phyloP scores from a whole-genome alignment of 805 yeast genomes.

The Candida incommunis region DNA sequence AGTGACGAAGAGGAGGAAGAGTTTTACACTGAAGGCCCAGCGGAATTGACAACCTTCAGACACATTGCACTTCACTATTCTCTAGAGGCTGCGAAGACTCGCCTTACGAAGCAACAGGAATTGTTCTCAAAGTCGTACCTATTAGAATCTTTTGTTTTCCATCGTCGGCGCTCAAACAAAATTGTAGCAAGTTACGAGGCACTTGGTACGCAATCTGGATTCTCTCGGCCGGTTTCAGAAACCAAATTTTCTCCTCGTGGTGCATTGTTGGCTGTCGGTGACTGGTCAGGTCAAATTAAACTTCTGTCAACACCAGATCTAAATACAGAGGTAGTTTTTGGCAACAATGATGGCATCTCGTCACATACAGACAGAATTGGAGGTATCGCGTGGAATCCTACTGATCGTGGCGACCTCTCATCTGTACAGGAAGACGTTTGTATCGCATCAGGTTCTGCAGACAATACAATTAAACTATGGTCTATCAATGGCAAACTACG shows the following conservation, averaged over 20 bases:
- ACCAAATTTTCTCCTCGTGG: conserved; percentile 32
- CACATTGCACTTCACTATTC: conserved; percentile 38
- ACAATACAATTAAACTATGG: conserved; percentile 10
- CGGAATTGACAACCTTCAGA: conserved; percentile 38
- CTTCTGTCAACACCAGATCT: conserved; percentile 31
- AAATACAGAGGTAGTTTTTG: conserved; percentile 12
- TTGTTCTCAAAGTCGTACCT: conserved; percentile 19
- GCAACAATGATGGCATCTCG: conserved; percentile 4
- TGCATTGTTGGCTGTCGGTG: conserved; percentile 42
- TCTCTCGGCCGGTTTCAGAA: conserved; percentile 53
- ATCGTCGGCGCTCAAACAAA: conserved; percentile 30
- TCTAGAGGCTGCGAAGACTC: conserved; percentile 26
- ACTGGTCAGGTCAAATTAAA: conserved; percentile 70
- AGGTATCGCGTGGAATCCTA: conserved; percentile 50
- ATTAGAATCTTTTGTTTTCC: conserved; percentile 28
- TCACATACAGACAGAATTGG: conserved; percentile 59
- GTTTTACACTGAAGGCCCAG: conserved; percentile 69
- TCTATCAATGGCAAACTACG: neutral
- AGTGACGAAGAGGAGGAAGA: conserved; percentile 48
- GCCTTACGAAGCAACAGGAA: conserved; percentile 27
- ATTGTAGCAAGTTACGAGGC: conserved; percentile 27
- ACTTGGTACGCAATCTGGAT: conserved; percentile 56
- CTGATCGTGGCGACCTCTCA: conserved; percentile 28
- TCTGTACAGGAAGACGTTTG: conserved; percentile 29
- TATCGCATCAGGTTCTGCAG: conserved; percentile 12